Evolutionary conservation across 805 yeast species (phyloP).

Genomic region (Kluyveromyces dobzhanskii): DNA sequence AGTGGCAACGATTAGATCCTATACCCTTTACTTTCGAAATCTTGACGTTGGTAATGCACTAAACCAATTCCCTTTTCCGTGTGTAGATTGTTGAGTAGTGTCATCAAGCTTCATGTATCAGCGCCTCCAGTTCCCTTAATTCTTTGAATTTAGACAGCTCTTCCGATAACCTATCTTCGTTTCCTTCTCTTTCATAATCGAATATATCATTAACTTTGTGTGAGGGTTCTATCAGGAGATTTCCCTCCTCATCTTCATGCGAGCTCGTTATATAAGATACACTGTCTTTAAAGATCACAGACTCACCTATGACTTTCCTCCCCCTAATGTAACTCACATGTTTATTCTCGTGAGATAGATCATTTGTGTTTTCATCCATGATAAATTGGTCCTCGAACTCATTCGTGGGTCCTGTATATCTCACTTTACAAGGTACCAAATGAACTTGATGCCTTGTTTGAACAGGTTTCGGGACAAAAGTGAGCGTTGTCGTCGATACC

Average conservation of each 20-base stretch:
- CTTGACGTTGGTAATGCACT: too few species aligned
- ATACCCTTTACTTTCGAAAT: too few species aligned
- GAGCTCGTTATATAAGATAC: conserved; percentile 16
- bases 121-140: conserved; percentile 4
- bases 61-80: too few species aligned
- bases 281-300: conserved; percentile 6
- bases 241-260: conserved; percentile 12
- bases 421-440: conserved; percentile 18
- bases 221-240: conserved; percentile 1
- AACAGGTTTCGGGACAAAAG: background rate
- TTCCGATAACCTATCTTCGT: conserved; percentile 16
- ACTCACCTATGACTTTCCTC: conserved; percentile 27
- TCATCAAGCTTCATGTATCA: background rate
- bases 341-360: conserved; percentile 2
- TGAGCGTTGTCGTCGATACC: background rate
- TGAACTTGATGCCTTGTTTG: conserved; percentile 8
- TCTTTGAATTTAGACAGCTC: conserved; percentile 26
- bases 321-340: conserved; percentile 29
- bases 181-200: conserved; percentile 35
- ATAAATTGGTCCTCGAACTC: conserved; percentile 13
- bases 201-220: conserved; percentile 9
- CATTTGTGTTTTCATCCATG: conserved; percentile 8
- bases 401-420: conserved; percentile 12
- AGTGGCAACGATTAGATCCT: too few species aligned
- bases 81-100: too few species aligned